A percentile compares a stretch with the other conserved stretches of the same genome.
Conservation (phyloP, 1,139 yeast species). For the Candida sp. region DNA sequence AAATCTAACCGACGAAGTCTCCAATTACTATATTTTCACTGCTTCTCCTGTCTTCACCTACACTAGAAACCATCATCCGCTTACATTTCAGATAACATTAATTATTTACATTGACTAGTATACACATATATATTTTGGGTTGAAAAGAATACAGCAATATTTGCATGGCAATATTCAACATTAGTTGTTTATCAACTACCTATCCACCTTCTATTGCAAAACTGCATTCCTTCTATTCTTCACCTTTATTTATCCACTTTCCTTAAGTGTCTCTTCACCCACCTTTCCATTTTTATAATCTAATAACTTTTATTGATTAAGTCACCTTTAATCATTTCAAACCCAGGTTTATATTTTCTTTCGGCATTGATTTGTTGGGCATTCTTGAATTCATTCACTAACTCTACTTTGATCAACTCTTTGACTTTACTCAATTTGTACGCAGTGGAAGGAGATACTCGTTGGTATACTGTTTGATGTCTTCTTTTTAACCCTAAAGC, state of each 20-base stretch:
- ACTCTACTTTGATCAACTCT: slow-evolving; percentile 84
- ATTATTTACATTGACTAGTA: background rate
- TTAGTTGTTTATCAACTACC: no score
- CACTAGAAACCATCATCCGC: no score
- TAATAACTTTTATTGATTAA: slow-evolving; percentile 7
- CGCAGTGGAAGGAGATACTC: slow-evolving; percentile 75
- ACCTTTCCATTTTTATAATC: no score
- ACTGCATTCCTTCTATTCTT: no score
- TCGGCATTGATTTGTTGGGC: slow-evolving; percentile 50
- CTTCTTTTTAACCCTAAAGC: slow-evolving; percentile 76
- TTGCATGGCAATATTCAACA: no score
- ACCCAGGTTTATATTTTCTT: slow-evolving; percentile 67
- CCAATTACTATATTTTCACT: background rate
- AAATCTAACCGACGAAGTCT: no score
- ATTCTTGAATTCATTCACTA: slow-evolving; percentile 53
- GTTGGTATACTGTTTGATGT: slow-evolving; percentile 71
- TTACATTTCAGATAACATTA: background rate
- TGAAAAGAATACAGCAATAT: no score
- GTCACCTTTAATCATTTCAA: slow-evolving; percentile 21
- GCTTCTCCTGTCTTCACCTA: background rate
- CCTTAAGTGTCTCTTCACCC: no score
- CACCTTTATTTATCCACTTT: no score
- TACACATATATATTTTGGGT: slow-evolving; percentile 2
- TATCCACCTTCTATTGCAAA: no score
- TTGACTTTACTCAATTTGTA: slow-evolving; percentile 82